Conservation (phyloP, 164 flowering plant species). For the Platanus orientalis region DNA sequence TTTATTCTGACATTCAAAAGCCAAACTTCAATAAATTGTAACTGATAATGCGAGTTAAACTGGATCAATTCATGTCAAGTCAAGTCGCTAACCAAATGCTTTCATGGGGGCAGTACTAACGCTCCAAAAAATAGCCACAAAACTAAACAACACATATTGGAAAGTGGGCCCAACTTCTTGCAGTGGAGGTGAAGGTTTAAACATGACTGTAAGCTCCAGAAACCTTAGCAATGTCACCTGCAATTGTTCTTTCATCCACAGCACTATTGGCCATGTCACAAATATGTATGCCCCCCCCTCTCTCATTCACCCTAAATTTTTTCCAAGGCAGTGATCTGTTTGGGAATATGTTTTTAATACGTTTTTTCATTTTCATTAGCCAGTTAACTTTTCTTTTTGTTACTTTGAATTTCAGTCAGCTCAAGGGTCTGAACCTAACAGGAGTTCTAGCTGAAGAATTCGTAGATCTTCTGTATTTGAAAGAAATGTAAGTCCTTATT, state of each 20-base stretch:
- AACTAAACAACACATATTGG: constrained; percentile 26
- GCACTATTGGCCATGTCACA: constrained; percentile 35
- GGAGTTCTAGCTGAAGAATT: constrained; percentile 74
- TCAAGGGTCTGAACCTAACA: constrained; percentile 51
- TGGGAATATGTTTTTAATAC: too few species aligned
- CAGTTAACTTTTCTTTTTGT: not conserved
- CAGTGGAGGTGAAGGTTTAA: constrained; percentile 12
- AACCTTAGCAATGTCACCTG: constrained; percentile 30
- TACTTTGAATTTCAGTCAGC: constrained; percentile 31
- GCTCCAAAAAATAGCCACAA: constrained; percentile 22
- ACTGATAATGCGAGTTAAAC: too few species aligned
- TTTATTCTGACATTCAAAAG: too few species aligned
- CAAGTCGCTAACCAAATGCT: too few species aligned
- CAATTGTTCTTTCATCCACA: constrained; percentile 28
- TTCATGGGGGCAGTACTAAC: constrained; percentile 34
- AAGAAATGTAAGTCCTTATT: constrained; percentile 52
- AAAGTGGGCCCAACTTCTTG: constrained; percentile 24
- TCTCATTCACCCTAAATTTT: not conserved
- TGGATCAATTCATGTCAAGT: too few species aligned
- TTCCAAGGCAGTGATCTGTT: not conserved
- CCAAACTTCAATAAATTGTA: too few species aligned
- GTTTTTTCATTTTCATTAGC: not conserved
- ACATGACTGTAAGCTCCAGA: not conserved
- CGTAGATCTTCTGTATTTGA: constrained; percentile 46
- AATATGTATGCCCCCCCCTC: constrained; percentile 18